Evolutionary conservation across 2,329 filamentous ascomycete species (phyloP).

Genomic region (Fusarium humuli): DNA sequence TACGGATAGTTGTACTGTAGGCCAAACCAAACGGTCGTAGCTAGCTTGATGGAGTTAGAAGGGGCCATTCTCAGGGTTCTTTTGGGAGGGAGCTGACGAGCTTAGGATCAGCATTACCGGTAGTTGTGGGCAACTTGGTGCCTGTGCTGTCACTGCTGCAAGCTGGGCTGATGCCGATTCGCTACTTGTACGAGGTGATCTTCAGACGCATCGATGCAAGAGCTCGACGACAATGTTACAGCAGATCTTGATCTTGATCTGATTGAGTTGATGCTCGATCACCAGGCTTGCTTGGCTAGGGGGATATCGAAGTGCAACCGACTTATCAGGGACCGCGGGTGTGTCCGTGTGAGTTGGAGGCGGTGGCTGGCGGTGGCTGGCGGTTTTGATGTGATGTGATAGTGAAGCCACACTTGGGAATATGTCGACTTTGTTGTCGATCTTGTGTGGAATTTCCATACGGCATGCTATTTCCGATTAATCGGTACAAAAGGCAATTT

Average conservation of each 20-base stretch:
- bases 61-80: slow-evolving; percentile 10
- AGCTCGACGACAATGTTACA: background rate
- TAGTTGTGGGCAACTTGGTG: slow-evolving; percentile 6
- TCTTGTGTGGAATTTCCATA: background rate
- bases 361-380: slow-evolving; percentile 2
- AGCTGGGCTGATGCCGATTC: slow-evolving; percentile 29
- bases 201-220: background rate
- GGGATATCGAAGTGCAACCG: background rate
- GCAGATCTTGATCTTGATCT: slow-evolving; percentile 1
- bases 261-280: background rate
- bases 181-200: slow-evolving; percentile 2
- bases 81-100: slow-evolving; percentile 13
- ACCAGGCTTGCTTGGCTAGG: background rate
- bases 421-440: background rate
- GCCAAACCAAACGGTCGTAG: slow-evolving; percentile 4
- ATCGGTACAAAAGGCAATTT: background rate
- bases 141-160: slow-evolving; percentile 15
- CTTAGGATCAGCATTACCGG: slow-evolving; percentile 2
- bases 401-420: background rate
- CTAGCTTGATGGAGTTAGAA: slow-evolving; percentile 27
- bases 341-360: background rate
- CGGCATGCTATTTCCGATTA: background rate
- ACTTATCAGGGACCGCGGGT: background rate
- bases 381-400: background rate
- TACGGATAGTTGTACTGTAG: background rate